Conservation (phyloP, 2,329 filamentous ascomycete genomes). For the Lasiodiplodia gonubiensis region DNA sequence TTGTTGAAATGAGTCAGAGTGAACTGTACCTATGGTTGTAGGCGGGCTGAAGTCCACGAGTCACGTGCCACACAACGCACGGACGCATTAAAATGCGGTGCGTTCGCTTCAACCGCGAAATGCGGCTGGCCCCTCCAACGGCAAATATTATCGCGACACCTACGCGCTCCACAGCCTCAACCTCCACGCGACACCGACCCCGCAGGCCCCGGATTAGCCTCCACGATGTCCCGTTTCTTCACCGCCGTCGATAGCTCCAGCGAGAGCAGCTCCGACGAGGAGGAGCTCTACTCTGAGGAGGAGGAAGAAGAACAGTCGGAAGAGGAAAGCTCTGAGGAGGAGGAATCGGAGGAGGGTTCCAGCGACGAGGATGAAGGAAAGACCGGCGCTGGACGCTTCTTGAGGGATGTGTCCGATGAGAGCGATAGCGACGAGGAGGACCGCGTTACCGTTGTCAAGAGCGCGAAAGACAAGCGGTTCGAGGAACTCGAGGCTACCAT, state of each 20-base stretch:
- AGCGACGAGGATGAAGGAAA: constrained; percentile 58
- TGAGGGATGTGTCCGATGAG: constrained; percentile 77
- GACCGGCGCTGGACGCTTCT: constrained; percentile 81
- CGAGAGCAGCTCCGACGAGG: constrained; percentile 93
- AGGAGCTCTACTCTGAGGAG: constrained; percentile 86
- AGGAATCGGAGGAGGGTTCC: constrained; percentile 60
- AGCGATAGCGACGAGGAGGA: constrained; percentile 87
- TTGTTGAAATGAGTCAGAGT: not conserved
- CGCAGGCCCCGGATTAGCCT: constrained; percentile 21
- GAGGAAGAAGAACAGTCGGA: constrained; percentile 68
- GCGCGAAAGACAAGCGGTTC: constrained; percentile 95
- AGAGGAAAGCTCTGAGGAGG: constrained; percentile 62
- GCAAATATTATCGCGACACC: constrained; percentile 27
- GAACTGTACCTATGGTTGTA: not conserved
- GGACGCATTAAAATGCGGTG: constrained; percentile 24
- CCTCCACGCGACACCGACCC: constrained; percentile 20
- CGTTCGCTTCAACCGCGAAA: constrained; percentile 25
- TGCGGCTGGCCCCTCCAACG: constrained; percentile 28
- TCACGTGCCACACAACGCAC: constrained; percentile 21
- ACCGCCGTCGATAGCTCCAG: constrained; percentile 93
- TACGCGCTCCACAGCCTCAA: constrained; percentile 24
- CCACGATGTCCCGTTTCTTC: constrained; percentile 83
- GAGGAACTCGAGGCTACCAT: constrained; percentile 93
- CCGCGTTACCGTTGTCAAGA: constrained; percentile 85
- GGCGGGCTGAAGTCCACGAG: not conserved